These are phyloP conservation scores for Leccinum incarnatum DNA, from an alignment of 768 basidiomycete species.

Conservation along the genomic window DNA sequence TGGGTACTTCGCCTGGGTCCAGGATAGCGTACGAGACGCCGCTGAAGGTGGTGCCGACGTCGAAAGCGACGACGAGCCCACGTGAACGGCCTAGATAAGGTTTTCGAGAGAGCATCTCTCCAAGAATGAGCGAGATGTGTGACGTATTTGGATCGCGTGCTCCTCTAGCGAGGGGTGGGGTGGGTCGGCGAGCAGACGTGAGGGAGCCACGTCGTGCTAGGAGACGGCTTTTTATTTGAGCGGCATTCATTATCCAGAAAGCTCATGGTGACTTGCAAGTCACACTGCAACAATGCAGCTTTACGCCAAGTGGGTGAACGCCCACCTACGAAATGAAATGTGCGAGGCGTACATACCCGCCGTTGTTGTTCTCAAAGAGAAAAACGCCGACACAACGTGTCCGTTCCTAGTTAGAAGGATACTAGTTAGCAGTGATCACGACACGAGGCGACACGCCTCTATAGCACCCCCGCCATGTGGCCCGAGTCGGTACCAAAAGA, in stretches of 20 bases:
- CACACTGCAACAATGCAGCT: too few relatives aligned
- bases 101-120: constrained; percentile 33
- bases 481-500: constrained; percentile 14
- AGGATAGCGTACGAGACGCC: constrained; percentile 43
- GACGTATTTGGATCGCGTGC: background rate
- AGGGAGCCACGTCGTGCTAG: background rate
- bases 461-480: constrained; percentile 29
- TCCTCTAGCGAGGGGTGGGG: too few relatives aligned
- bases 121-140: background rate
- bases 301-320: background rate
- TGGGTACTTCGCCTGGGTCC: constrained; percentile 37
- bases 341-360: constrained; percentile 12
- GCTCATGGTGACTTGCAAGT: background rate
- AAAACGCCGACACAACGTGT: constrained; percentile 26
- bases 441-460: constrained; percentile 27
- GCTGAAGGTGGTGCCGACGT: constrained; percentile 42
- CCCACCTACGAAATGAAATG: constrained; percentile 18
- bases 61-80: constrained; percentile 38
- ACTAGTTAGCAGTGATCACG: background rate
- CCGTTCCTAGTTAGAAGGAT: background rate
- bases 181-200: background rate
- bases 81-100: constrained; percentile 37
- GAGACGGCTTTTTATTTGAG: constrained; percentile 21
- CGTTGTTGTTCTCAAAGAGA: background rate
- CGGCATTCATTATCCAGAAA: constrained; percentile 7